Evolutionary conservation across 768 basidiomycete species (phyloP), one percentile per base, ranked within the genome.

Genomic region (Rhizopogon rudus): DNA sequence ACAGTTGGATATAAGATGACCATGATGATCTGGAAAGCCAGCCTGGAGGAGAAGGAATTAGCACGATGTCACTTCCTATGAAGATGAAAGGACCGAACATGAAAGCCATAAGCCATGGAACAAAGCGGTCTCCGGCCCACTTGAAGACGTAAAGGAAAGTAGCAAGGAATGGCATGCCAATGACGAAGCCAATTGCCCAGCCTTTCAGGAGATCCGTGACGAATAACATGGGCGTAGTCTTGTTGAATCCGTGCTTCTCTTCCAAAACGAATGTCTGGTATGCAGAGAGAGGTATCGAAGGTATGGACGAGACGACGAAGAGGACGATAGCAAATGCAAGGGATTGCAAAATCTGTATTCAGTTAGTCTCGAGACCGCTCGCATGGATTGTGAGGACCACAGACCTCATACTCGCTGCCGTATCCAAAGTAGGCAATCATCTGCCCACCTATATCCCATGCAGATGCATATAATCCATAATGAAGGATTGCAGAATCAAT

Each of bases 161-260:
- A 40, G 89, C 86, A 42, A 97, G 78, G 75, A 97, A 89, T 0
- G 96, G 96, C 0, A 87, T 76, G 6, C 94, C 92, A 16, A 98
- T 75, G 42, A 71, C 80, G 55, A 87, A 78, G 9, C 81, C 83
- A 51, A 96, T 67, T 9, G 73, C 72, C 87, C 86, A 93, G 33
- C 84, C 78, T 70, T 97, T 98, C 63, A 95, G 31, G 39, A 91
- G 66, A 69, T 99, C 96, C 2, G 78, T 72, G 51, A 93, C 67
- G 70, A 91, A 98, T 3, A 95, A 74, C 14, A 63, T 62, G 1
- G 83, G 81, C 0, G 93, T 91, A 5, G 86, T 94, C 74, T 98
- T 97, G 80, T 98, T 99, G 79, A 98, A 98, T 0, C 95, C 95
- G 60, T 97, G 93, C 60, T 87, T 88, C 67, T 96, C 88, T 72